Evolutionary conservation across 2,329 filamentous ascomycete species (phyloP).

Genomic region (Aaosphaeria arxii): DNA sequence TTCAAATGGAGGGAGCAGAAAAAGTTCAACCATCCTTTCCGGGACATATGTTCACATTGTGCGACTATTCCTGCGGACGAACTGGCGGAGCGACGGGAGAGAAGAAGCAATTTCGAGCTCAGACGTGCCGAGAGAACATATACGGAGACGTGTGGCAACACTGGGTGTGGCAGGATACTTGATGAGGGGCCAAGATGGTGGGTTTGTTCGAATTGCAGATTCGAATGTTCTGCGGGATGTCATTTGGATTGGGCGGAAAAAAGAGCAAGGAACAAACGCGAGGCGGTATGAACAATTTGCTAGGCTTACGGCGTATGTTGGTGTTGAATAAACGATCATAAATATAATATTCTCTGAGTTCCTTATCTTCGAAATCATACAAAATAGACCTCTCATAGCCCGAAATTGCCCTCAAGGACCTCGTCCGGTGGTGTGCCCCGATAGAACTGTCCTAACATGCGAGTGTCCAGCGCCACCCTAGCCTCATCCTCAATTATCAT

Average conservation of each 20-base stretch:
- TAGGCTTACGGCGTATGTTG: too few species aligned
- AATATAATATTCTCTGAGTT: too few species aligned
- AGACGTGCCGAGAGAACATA: slow-evolving; percentile 4
- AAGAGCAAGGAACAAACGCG: background rate
- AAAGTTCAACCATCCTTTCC: background rate
- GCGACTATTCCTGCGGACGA: slow-evolving; percentile 6
- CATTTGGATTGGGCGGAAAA: slow-evolving; percentile 7
- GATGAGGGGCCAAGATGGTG: slow-evolving; percentile 16
- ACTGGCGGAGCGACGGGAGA: slow-evolving; percentile 8
- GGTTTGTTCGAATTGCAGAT: background rate
- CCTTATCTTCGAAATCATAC: too few species aligned
- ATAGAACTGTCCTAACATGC: too few species aligned
- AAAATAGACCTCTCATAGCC: too few species aligned
- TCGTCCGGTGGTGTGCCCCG: too few species aligned
- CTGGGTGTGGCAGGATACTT: slow-evolving; percentile 8
- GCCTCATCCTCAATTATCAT: too few species aligned
- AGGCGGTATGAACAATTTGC: too few species aligned
- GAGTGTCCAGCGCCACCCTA: too few species aligned
- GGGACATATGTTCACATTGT: slow-evolving; percentile 12
- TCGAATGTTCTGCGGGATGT: background rate
- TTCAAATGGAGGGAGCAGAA: background rate
- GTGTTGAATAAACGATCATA: too few species aligned
- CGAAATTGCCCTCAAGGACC: too few species aligned
- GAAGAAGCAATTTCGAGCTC: slow-evolving; percentile 13
- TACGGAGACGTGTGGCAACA: slow-evolving; percentile 11